Conservation (phyloP, 176 grass and related monocot genomes). For the Alopecurus myosuroides region DNA sequence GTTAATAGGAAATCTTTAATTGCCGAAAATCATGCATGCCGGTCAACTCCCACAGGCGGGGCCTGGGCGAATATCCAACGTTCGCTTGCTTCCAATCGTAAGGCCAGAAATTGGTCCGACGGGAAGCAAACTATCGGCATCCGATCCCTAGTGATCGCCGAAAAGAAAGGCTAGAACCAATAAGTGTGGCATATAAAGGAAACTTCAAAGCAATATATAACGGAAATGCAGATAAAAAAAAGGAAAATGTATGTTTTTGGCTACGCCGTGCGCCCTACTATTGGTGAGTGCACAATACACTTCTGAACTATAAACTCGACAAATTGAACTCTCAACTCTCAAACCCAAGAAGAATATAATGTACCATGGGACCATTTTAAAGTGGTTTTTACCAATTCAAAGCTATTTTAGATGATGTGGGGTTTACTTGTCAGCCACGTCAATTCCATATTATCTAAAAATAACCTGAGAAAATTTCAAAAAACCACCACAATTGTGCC, state of each 20-base stretch:
- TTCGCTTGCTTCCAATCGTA: too few species aligned
- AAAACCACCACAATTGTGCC: too few species aligned
- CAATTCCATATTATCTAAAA: not conserved
- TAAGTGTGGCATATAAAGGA: not conserved
- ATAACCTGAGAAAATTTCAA: not conserved
- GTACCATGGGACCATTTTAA: not conserved
- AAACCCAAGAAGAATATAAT: not conserved
- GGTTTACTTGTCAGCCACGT: not conserved
- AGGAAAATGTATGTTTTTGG: not conserved
- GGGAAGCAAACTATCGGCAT: too few species aligned
- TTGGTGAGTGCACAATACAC: not conserved
- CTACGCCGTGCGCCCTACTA: not conserved
- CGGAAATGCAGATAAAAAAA: not conserved
- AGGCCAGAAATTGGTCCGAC: too few species aligned
- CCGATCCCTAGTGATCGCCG: too few species aligned
- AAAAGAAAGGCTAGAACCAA: not conserved
- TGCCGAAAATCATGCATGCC: too few species aligned
- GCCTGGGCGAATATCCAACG: too few species aligned
- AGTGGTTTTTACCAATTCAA: not conserved
- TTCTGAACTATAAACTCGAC: not conserved
- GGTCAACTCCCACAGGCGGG: too few species aligned
- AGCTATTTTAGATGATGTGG: not conserved
- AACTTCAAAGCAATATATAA: not conserved
- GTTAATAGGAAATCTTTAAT: too few species aligned
- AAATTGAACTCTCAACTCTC: not conserved